Percentiles rank a stretch among this genome's conserved stretches.
Conservation (phyloP, 441 rosid genomes). For the Erysimum cheiri region DNA sequence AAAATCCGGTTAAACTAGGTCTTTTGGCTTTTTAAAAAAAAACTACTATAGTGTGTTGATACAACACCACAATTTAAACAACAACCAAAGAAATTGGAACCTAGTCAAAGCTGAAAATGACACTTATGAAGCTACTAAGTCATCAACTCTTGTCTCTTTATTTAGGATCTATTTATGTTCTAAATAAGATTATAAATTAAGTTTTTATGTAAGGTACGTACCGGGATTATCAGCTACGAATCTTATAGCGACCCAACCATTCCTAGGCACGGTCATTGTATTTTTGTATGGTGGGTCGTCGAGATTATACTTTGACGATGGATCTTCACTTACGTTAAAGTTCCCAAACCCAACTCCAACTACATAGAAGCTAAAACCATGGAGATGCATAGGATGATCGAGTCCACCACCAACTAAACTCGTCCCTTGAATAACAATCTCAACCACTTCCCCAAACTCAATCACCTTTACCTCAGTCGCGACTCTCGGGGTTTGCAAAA, state of each 20-base stretch:
- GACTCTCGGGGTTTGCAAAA: constrained; percentile 20
- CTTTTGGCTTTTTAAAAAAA: background rate
- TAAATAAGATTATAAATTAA: background rate
- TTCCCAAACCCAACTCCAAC: constrained; percentile 61
- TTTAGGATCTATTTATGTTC: background rate
- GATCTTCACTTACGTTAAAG: constrained; percentile 41
- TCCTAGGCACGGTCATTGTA: constrained; percentile 52
- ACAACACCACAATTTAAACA: background rate
- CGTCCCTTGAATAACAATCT: constrained; percentile 58
- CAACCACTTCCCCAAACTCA: constrained; percentile 48
- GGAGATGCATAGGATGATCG: constrained; percentile 64
- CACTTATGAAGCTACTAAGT: background rate
- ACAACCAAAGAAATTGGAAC: background rate
- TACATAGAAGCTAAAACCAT: constrained; percentile 55
- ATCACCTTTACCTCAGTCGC: constrained; percentile 50
- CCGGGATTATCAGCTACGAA: constrained; percentile 59
- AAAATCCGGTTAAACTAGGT: background rate
- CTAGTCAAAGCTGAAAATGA: background rate
- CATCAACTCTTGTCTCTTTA: background rate
- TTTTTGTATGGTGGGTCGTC: constrained; percentile 54
- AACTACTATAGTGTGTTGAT: background rate
- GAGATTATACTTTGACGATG: constrained; percentile 45
- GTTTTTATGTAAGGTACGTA: constrained; percentile 27
- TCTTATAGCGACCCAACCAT: constrained; percentile 59
- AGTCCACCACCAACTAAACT: constrained; percentile 38